Evolutionary conservation across 2,329 filamentous ascomycete species (phyloP).

Genomic region (Aspergillus fischeri): DNA sequence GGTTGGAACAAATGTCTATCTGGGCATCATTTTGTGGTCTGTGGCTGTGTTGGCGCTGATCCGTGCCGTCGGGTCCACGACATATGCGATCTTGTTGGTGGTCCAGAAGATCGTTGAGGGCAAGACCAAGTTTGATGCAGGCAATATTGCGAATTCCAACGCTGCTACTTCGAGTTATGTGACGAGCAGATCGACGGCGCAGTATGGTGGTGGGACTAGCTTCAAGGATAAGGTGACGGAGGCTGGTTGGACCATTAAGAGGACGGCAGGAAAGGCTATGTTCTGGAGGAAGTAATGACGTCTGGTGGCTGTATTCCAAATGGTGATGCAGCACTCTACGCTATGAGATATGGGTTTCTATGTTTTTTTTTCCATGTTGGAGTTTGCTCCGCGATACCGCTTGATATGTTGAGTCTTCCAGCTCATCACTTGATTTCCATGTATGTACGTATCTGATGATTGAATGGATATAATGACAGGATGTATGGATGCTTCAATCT

Average conservation of each 20-base stretch:
- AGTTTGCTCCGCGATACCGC: conserved; percentile 11
- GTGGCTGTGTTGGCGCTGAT: conserved; percentile 85
- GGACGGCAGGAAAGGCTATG: conserved; percentile 32
- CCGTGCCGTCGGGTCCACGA: conserved; percentile 73
- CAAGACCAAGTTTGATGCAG: conserved; percentile 58
- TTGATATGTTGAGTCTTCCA: conserved; percentile 6
- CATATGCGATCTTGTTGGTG: conserved; percentile 78
- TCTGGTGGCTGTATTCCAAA: neutral
- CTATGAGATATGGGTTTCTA: conserved; percentile 3
- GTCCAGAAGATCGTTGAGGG: conserved; percentile 86
- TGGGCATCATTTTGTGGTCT: conserved; percentile 88
- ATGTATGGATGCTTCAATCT: conserved; percentile 5
- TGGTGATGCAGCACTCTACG: neutral
- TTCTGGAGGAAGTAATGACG: conserved; percentile 37
- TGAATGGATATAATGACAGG: conserved; percentile 11
- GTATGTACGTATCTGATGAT: conserved; percentile 10
- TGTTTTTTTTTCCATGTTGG: conserved; percentile 9
- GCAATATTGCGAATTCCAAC: conserved; percentile 28
- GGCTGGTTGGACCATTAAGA: conserved; percentile 30
- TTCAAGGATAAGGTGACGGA: conserved; percentile 35
- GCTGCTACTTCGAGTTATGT: conserved; percentile 19
- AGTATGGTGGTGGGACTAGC: conserved; percentile 31
- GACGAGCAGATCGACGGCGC: conserved; percentile 16
- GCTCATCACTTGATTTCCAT: conserved; percentile 1
- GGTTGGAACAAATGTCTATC: conserved; percentile 80